phyloP scores from a whole-genome alignment of 257 asterid genomes.

The Eustoma russellianum region DNA sequence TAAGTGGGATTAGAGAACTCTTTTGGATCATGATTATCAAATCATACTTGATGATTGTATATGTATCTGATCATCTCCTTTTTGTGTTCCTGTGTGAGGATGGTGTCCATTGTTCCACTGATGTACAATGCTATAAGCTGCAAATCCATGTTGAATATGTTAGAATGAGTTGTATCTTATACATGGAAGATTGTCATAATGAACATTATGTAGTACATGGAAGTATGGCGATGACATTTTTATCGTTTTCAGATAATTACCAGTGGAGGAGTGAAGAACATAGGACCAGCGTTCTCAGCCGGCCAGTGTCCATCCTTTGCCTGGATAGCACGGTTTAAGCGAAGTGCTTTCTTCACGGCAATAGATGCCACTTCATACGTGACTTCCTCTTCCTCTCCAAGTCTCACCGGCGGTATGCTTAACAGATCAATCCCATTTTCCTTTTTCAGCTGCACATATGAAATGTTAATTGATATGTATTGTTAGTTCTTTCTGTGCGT shows the following conservation, averaged over 20 bases:
- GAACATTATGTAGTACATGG: too few relatives aligned
- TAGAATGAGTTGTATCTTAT: too few relatives aligned
- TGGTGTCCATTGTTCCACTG: not conserved
- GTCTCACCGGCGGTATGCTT: not conserved
- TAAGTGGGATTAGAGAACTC: too few relatives aligned
- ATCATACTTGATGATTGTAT: constrained; percentile 3
- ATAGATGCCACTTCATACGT: not conserved
- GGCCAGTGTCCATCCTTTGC: constrained; percentile 3
- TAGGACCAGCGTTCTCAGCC: not conserved
- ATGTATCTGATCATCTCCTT: constrained; percentile 4
- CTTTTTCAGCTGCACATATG: too few relatives aligned
- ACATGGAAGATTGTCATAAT: too few relatives aligned
- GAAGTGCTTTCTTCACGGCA: constrained; percentile 3
- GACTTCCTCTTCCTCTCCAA: not conserved
- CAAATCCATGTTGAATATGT: not conserved
- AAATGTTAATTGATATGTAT: too few relatives aligned
- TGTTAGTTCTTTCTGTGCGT: too few relatives aligned
- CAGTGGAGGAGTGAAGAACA: constrained; percentile 1
- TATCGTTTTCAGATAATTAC: not conserved
- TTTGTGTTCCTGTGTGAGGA: constrained; percentile 1
- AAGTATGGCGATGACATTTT: too few relatives aligned
- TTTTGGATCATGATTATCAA: not conserved
- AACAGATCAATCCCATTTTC: not conserved
- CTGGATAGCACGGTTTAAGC: not conserved
- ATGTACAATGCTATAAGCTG: not conserved